Percentiles rank a stretch among this genome's conserved stretches.
Conservation (phyloP, 768 basidiomycete genomes). For the Tricholoma hemisulphureum region DNA sequence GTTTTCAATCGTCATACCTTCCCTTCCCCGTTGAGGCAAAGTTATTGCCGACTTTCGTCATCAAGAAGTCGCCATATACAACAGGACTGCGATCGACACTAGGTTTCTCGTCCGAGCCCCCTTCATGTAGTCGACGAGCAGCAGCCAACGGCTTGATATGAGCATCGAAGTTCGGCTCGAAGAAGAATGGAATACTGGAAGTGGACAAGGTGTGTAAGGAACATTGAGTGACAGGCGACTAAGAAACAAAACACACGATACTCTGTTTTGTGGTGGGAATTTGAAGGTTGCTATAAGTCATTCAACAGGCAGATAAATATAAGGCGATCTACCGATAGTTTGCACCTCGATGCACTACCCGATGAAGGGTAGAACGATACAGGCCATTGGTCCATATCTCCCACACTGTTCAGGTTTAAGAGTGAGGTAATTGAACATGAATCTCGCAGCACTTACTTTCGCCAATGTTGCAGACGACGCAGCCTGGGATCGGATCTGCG, state of each 20-base stretch:
- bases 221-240: not conserved
- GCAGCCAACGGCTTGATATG: conserved; percentile 62
- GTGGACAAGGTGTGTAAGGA: conserved; percentile 4
- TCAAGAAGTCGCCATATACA: conserved; percentile 77
- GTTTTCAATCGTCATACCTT: conserved; percentile 31
- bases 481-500: conserved; percentile 80
- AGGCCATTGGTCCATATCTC: conserved; percentile 88
- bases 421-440: not conserved
- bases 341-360: conserved; percentile 73
- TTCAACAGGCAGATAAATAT: conserved; percentile 20
- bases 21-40: conserved; percentile 53
- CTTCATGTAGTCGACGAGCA: conserved; percentile 45
- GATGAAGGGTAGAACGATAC: conserved; percentile 84
- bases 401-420: conserved; percentile 62
- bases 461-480: conserved; percentile 89
- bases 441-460: conserved; percentile 60
- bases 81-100: conserved; percentile 39
- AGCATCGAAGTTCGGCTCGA: conserved; percentile 85
- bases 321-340: conserved; percentile 54
- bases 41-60: conserved; percentile 70
- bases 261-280: conserved; percentile 35
- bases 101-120: conserved; percentile 15
- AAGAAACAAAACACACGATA: conserved; percentile 56
- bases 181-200: conserved; percentile 85
- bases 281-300: not conserved